phyloP scores from a whole-genome alignment of 768 basidiomycete species.

The Agrocybe praecox region DNA sequence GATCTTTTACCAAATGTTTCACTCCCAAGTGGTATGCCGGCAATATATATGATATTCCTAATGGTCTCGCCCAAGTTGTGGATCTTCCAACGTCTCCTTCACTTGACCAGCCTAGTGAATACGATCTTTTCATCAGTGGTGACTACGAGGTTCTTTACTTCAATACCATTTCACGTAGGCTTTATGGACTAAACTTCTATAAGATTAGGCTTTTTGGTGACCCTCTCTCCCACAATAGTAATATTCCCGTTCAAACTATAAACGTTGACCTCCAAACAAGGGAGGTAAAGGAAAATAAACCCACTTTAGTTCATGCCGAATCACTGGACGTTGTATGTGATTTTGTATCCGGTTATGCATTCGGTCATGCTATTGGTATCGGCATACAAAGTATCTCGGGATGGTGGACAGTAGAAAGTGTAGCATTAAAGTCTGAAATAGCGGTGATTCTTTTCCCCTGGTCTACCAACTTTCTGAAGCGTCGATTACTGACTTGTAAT shows the following conservation, averaged over 20 bases:
- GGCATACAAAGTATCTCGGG: slow-evolving; percentile 54
- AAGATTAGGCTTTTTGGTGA: slow-evolving; percentile 88
- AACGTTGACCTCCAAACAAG: slow-evolving; percentile 50
- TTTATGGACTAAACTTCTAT: not conserved
- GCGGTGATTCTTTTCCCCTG: slow-evolving; percentile 12
- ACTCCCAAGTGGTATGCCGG: slow-evolving; percentile 74
- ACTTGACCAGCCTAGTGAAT: slow-evolving; percentile 44
- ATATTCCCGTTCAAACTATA: slow-evolving; percentile 59
- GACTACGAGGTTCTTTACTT: slow-evolving; percentile 70
- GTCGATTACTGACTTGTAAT: not conserved
- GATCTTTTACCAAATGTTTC: slow-evolving; percentile 16
- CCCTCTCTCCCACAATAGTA: slow-evolving; percentile 44
- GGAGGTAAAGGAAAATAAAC: slow-evolving; percentile 31
- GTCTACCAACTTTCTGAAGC: slow-evolving; percentile 2
- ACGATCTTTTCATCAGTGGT: slow-evolving; percentile 75
- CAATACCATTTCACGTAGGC: not conserved
- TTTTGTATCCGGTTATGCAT: slow-evolving; percentile 74
- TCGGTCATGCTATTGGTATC: slow-evolving; percentile 72
- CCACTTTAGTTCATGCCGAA: slow-evolving; percentile 40
- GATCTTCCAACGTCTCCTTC: slow-evolving; percentile 51
- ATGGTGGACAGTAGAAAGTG: slow-evolving; percentile 55
- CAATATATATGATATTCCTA: slow-evolving; percentile 78
- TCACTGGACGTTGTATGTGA: slow-evolving; percentile 63
- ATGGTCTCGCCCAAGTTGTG: slow-evolving; percentile 49
- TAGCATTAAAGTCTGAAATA: slow-evolving; percentile 12